A percentile compares a stretch with the other conserved stretches of the same genome.
Evolutionary conservation across 2,329 filamentous ascomycete species (phyloP).

Genomic region (Colletotrichum nymphaeae): DNA sequence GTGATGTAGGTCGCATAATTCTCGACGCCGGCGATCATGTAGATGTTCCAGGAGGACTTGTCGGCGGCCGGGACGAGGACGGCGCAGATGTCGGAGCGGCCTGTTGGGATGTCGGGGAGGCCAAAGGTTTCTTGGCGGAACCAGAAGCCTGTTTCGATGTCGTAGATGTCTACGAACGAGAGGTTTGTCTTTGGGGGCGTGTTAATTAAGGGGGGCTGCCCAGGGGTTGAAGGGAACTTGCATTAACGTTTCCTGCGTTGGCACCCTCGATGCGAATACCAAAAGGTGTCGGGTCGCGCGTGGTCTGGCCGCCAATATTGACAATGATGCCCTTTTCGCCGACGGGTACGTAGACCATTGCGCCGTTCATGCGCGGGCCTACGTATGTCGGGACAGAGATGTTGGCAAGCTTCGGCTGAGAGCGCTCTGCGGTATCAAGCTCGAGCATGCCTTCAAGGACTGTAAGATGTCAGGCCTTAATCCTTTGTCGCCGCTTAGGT

Average conservation of each 20-base stretch:
- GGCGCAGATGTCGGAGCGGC: slow-evolving; percentile 38
- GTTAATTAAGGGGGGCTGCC: not conserved
- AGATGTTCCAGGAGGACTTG: slow-evolving; percentile 38
- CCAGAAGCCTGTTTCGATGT: slow-evolving; percentile 38
- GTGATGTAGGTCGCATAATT: slow-evolving; percentile 33
- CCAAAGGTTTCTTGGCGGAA: slow-evolving; percentile 39
- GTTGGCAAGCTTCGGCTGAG: slow-evolving; percentile 36
- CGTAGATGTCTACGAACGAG: slow-evolving; percentile 38
- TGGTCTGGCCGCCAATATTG: slow-evolving; percentile 35
- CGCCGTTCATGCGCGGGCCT: slow-evolving; percentile 39
- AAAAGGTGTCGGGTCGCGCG: slow-evolving; percentile 28
- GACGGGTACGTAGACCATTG: slow-evolving; percentile 38
- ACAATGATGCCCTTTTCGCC: slow-evolving; percentile 36
- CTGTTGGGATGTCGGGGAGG: slow-evolving; percentile 31
- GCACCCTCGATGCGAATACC: slow-evolving; percentile 6
- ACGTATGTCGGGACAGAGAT: slow-evolving; percentile 36
- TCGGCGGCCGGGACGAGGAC: slow-evolving; percentile 36
- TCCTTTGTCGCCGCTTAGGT: too few species aligned
- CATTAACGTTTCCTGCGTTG: slow-evolving; percentile 12
- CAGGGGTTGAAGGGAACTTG: not conserved
- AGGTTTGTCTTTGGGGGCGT: slow-evolving; percentile 25
- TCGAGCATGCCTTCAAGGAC: slow-evolving; percentile 37
- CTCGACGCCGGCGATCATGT: slow-evolving; percentile 37
- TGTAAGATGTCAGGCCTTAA: not conserved
- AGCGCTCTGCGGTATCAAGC: slow-evolving; percentile 29